These are phyloP conservation scores for Komagataea norvegica DNA, from an alignment of 1,139 yeast species.

Conservation along the genomic window DNA sequence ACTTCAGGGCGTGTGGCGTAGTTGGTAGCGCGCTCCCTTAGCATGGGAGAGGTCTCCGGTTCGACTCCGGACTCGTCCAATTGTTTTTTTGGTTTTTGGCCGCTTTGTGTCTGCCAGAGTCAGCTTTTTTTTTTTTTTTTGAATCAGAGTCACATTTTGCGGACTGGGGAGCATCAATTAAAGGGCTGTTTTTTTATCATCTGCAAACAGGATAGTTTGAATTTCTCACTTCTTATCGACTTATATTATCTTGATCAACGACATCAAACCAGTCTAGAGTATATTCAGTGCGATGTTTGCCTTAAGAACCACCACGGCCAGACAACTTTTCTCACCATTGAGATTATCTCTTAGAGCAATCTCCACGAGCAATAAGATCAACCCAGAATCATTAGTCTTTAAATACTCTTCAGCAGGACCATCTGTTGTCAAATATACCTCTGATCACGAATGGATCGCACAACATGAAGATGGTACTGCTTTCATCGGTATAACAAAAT, in stretches of 20 bases:
- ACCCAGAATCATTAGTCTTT: slow-evolving; percentile 20
- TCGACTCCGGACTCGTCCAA: slow-evolving; percentile 88
- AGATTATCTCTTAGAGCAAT: slow-evolving; percentile 18
- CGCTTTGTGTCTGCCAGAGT: background rate
- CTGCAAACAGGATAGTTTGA: background rate
- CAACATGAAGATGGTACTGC: slow-evolving; percentile 74
- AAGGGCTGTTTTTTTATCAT: background rate
- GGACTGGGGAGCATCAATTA: background rate
- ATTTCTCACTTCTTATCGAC: slow-evolving; percentile 1
- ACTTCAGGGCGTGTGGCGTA: slow-evolving; percentile 80
- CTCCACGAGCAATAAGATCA: slow-evolving; percentile 24
- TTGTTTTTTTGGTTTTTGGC: slow-evolving; percentile 19
- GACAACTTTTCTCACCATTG: slow-evolving; percentile 7
- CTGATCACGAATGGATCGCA: slow-evolving; percentile 96
- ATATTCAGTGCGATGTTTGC: slow-evolving; percentile 3
- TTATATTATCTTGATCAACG: background rate
- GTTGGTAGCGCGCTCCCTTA: slow-evolving; percentile 91
- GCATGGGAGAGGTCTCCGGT: slow-evolving; percentile 90
- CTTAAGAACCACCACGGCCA: slow-evolving; percentile 9
- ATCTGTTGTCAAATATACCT: slow-evolving; percentile 51
- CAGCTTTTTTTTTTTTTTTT: background rate
- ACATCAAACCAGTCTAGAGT: too few species aligned
- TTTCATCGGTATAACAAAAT: slow-evolving; percentile 86
- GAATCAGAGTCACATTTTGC: background rate
- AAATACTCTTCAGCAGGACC: slow-evolving; percentile 23